Base-by-base conservation (phyloP, 164 flowering plant species). In the Chimonanthus salicifolius region DNA sequence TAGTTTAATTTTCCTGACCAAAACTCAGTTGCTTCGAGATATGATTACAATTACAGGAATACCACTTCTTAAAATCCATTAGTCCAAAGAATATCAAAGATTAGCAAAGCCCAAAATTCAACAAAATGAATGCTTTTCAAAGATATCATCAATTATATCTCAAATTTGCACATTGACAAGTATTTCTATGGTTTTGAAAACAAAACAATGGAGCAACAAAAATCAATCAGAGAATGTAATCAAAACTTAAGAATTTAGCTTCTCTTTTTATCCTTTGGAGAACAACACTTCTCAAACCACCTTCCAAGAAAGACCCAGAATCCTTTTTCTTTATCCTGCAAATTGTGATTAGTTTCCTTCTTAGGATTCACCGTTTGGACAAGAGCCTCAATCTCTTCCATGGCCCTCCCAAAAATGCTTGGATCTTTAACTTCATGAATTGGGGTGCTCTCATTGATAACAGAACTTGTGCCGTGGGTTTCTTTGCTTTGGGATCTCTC, bases 351-450 rank as follows among this genome's bases (percentile, higher is more conserved):
- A 5, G 86, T 74, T 62, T 88, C 87, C 72, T 86, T 88, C 79
- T 86, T 87, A 1, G 88, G 89, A 67, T 58, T 86, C 64, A 88
- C 71, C 4, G 89, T 77, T 71, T 79, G 74, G 65, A 84, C 87
- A 50, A 89, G 51, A 54, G 96, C 96, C 74, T 89, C 92, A 9
- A 91, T 43, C 77, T 91, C 96, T 85, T 91, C 94, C 83, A 87
- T 89, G 18, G 80, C 85, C 58, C 94, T 82, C 63, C 85, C 79
- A 74, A 90, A 85, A 66, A 90, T 81, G 78, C 67, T 70, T 7
- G 92, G 95, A 6, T 82, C 95, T 79, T 84, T 90, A n/a, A 89
- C 88, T 72, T 84, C 87, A 68, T 85, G 86, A 6, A 83, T 20
- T 5, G 89, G 85, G 4, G 92, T 90, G 69, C 71, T 75, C 79